These are phyloP conservation scores for Beta lomatogona DNA, from an alignment of 179 eudicot species.

Conservation along the genomic window DNA sequence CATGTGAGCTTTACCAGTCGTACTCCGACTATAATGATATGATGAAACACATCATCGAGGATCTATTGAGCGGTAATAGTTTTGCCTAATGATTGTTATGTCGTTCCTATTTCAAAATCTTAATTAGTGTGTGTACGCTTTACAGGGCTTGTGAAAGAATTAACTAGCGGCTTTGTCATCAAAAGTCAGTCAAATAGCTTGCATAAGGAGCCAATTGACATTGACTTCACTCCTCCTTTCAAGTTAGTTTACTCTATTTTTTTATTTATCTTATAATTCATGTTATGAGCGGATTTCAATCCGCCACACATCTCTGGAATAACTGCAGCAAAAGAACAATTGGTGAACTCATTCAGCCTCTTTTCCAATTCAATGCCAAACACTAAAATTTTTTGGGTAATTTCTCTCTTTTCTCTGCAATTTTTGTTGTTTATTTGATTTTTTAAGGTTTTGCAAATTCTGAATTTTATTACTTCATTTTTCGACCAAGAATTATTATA, in stretches of 20 bases:
- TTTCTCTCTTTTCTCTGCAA: no score
- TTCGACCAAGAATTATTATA: no score
- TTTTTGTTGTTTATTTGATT: no score
- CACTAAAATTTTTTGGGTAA: no score
- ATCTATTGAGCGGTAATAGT: constrained; percentile 73
- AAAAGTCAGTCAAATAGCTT: constrained; percentile 83
- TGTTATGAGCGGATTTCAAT: neutral
- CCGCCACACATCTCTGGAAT: no score
- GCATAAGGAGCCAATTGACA: constrained; percentile 79
- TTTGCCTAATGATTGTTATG: neutral
- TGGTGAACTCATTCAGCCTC: no score
- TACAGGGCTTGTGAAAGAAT: constrained; percentile 87
- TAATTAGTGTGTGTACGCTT: constrained; percentile 19
- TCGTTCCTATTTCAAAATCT: neutral
- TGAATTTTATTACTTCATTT: no score
- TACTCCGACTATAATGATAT: constrained; percentile 92
- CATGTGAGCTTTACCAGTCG: constrained; percentile 95
- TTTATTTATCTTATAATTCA: neutral
- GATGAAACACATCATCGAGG: constrained; percentile 85
- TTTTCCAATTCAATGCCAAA: no score
- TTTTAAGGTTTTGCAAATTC: no score
- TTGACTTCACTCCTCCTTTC: constrained; percentile 98
- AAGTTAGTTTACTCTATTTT: constrained; percentile 45
- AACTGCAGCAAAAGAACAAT: no score
- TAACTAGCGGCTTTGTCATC: constrained; percentile 78